phyloP scores from a whole-genome alignment of 2,329 filamentous ascomycete species.

The Hymenoscyphus salicellus region DNA sequence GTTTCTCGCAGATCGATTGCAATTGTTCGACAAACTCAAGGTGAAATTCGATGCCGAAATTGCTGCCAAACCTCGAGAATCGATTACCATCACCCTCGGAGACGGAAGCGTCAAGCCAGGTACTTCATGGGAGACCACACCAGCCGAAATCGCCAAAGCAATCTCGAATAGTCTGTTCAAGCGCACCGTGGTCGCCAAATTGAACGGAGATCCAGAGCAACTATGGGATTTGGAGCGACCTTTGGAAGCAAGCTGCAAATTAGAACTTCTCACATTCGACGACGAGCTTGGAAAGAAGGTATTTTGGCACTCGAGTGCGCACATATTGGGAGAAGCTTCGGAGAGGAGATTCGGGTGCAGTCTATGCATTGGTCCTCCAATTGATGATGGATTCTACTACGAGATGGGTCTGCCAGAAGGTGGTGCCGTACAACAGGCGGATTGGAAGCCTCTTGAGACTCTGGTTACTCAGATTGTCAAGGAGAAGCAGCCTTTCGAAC shows the following conservation, averaged over 20 bases:
- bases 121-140: slow-evolving; percentile 89
- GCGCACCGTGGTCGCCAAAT: slow-evolving; percentile 79
- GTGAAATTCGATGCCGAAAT: slow-evolving; percentile 77
- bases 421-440: slow-evolving; percentile 65
- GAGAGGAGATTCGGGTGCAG: slow-evolving; percentile 89
- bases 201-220: slow-evolving; percentile 68
- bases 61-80: slow-evolving; percentile 65
- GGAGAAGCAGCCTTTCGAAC: slow-evolving; percentile 93
- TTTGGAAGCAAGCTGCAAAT: slow-evolving; percentile 79
- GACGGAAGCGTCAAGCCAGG: slow-evolving; percentile 70
- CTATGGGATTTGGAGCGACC: slow-evolving; percentile 93
- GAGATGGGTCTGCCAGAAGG: slow-evolving; percentile 83
- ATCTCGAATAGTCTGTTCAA: slow-evolving; percentile 84
- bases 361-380: slow-evolving; percentile 89
- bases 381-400: slow-evolving; percentile 93
- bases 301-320: slow-evolving; percentile 96
- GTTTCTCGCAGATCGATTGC: slow-evolving; percentile 79
- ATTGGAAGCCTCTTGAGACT: slow-evolving; percentile 82
- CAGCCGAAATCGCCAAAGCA: slow-evolving; percentile 69
- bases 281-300: slow-evolving; percentile 74
- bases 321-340: slow-evolving; percentile 91
- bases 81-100: slow-evolving; percentile 70
- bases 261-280: slow-evolving; percentile 83
- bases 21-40: slow-evolving; percentile 86
- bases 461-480: slow-evolving; percentile 83